Percentiles rank a stretch among this genome's conserved stretches.
phyloP scores from a whole-genome alignment of 106 monocot species.

The Allium cepa region DNA sequence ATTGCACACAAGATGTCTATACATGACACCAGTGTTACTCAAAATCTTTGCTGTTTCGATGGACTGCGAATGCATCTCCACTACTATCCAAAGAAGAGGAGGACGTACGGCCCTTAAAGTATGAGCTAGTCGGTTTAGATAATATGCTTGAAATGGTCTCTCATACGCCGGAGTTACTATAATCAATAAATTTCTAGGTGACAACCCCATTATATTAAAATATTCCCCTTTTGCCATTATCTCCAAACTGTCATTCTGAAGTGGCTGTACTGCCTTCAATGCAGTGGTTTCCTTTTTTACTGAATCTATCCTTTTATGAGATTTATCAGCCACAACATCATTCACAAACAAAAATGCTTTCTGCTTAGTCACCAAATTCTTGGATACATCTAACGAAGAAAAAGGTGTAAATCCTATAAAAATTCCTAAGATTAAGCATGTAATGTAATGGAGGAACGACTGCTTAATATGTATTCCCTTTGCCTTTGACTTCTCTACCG shows the following conservation, averaged over 20 bases:
- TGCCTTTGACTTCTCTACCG: conserved; percentile 27
- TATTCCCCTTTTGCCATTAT: conserved; percentile 7
- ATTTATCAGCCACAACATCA: conserved; percentile 8
- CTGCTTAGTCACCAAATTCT: conserved; percentile 21
- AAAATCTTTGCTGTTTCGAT: conserved; percentile 49
- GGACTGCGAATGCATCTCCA: conserved; percentile 52
- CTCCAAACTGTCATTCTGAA: conserved; percentile 6
- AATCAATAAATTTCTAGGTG: conserved; percentile 45
- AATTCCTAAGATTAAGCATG: conserved; percentile 49
- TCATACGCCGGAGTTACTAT: conserved; percentile 59
- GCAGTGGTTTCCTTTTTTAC: conserved; percentile 1
- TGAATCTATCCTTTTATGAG: background rate
- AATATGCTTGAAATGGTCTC: conserved; percentile 60
- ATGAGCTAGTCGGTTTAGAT: conserved; percentile 55
- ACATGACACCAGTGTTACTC: conserved; percentile 61
- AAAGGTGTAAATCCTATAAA: conserved; percentile 51
- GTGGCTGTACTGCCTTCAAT: conserved; percentile 1
- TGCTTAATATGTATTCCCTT: conserved; percentile 28
- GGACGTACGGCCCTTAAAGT: conserved; percentile 42
- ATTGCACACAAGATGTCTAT: conserved; percentile 64
- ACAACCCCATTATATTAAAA: conserved; percentile 8
- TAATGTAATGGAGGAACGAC: conserved; percentile 19
- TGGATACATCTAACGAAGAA: conserved; percentile 32
- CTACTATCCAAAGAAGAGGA: conserved; percentile 78
- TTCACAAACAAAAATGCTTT: conserved; percentile 34